Conservation (phyloP, 495 filamentous ascomycete species). For the Talaromyces trachyspermus region DNA sequence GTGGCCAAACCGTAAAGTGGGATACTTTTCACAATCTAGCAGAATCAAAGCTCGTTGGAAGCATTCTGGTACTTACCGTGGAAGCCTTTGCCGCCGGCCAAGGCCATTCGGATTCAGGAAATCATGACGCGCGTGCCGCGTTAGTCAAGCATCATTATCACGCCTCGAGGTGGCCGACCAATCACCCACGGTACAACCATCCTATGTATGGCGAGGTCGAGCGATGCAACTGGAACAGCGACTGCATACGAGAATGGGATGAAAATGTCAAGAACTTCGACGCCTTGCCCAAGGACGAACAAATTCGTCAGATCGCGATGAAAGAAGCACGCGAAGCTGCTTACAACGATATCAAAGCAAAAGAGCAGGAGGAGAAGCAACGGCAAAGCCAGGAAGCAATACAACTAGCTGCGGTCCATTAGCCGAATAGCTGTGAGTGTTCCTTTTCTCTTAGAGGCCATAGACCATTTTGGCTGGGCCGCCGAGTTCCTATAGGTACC, state of each 20-base stretch:
- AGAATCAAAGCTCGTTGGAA: conserved; percentile 48
- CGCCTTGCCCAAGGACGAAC: conserved; percentile 37
- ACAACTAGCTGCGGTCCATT: background rate
- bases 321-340: conserved; percentile 15
- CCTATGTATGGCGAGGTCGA: conserved; percentile 57
- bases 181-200: conserved; percentile 51
- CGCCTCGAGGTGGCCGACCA: conserved; percentile 52
- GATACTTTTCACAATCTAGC: conserved; percentile 49
- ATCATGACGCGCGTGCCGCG: conserved; percentile 48
- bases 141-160: conserved; percentile 61
- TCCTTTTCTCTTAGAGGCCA: background rate
- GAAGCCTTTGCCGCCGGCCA: conserved; percentile 59
- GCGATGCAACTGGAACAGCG: conserved; percentile 54
- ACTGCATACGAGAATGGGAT: conserved; percentile 53
- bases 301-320: conserved; percentile 38
- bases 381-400: background rate
- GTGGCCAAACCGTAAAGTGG: conserved; percentile 39
- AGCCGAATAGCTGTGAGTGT: background rate
- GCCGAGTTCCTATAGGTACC: no score
- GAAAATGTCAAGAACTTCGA: conserved; percentile 41
- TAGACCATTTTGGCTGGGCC: no score
- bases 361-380: background rate
- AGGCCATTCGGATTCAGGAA: conserved; percentile 57
- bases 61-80: conserved; percentile 52
- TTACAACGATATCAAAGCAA: background rate